Percentiles rank a stretch among this genome's conserved stretches.
phyloP scores from a whole-genome alignment of 1,284 basidiomycete species.

The Pyrrhoderma noxium region DNA sequence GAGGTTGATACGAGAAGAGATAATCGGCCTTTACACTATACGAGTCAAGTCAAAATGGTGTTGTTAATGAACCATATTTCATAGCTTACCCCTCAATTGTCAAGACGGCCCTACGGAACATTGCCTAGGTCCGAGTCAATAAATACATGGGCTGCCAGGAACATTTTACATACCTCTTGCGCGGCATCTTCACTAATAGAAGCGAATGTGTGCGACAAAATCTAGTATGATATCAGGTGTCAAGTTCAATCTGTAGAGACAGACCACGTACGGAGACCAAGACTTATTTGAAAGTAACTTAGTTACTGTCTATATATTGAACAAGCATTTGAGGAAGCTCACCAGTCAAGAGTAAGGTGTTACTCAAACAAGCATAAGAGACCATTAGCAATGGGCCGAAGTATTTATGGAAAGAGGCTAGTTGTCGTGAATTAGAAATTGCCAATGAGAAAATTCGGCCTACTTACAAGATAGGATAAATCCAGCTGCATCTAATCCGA shows the following conservation, averaged over 20 bases:
- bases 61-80: constrained; percentile 18
- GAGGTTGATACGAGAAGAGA: constrained; percentile 89
- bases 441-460: background rate
- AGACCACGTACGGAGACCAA: constrained; percentile 60
- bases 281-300: constrained; percentile 35
- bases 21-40: constrained; percentile 78
- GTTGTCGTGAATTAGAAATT: background rate
- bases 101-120: constrained; percentile 87
- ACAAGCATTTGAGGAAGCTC: constrained; percentile 21
- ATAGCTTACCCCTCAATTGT: constrained; percentile 75
- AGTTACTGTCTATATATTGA: constrained; percentile 11
- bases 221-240: constrained; percentile 42
- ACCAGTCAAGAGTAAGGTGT: constrained; percentile 80
- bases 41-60: constrained; percentile 20
- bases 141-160: constrained; percentile 1
- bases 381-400: constrained; percentile 88
- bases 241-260: background rate
- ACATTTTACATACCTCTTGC: constrained; percentile 57
- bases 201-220: constrained; percentile 89
- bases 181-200: constrained; percentile 87
- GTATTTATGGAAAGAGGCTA: constrained; percentile 70
- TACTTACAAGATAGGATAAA: constrained; percentile 63
- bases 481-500: constrained; percentile 82
- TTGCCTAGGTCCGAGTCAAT: constrained; percentile 45
- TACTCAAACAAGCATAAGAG: constrained; percentile 80